Percentiles rank a stretch among this genome's conserved stretches.
Evolutionary conservation across 164 flowering plant species (phyloP).

Genomic region (Liquidambar formosana): DNA sequence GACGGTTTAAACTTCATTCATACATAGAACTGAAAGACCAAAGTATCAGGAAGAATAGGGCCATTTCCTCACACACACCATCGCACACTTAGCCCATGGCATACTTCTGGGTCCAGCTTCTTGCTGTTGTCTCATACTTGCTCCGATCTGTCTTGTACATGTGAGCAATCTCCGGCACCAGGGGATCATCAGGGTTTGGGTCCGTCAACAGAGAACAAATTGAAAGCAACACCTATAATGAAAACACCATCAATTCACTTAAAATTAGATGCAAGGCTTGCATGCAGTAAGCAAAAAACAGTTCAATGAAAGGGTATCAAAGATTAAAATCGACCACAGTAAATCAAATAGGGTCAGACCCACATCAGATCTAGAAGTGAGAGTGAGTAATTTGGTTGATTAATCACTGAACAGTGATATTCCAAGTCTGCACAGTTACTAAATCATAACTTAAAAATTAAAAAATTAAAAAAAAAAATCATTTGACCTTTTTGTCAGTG

Average conservation of each 20-base stretch:
- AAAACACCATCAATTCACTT: neutral
- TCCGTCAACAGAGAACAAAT: conserved; percentile 77
- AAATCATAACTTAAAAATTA: too few relatives aligned
- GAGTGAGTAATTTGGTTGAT: neutral
- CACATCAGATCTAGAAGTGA: neutral
- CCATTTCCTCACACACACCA: conserved; percentile 8
- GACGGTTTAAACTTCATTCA: conserved; percentile 19
- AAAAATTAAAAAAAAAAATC: too few relatives aligned
- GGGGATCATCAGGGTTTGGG: conserved; percentile 84
- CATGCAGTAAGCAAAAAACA: neutral
- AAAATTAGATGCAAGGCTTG: neutral
- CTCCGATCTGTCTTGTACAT: conserved; percentile 81
- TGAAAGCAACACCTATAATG: conserved; percentile 68
- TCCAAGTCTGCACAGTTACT: too few relatives aligned
- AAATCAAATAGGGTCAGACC: neutral
- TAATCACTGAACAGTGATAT: neutral
- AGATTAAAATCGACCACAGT: neutral
- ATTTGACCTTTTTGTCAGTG: neutral
- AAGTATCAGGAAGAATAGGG: neutral
- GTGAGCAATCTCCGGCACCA: conserved; percentile 88
- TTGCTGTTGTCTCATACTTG: conserved; percentile 80
- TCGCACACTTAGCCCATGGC: conserved; percentile 62
- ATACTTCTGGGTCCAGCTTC: conserved; percentile 92
- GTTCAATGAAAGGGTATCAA: too few relatives aligned
- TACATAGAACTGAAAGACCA: conserved; percentile 12